phyloP scores from a whole-genome alignment of 2,329 filamentous ascomycete species.

The Xylaria arbuscula region DNA sequence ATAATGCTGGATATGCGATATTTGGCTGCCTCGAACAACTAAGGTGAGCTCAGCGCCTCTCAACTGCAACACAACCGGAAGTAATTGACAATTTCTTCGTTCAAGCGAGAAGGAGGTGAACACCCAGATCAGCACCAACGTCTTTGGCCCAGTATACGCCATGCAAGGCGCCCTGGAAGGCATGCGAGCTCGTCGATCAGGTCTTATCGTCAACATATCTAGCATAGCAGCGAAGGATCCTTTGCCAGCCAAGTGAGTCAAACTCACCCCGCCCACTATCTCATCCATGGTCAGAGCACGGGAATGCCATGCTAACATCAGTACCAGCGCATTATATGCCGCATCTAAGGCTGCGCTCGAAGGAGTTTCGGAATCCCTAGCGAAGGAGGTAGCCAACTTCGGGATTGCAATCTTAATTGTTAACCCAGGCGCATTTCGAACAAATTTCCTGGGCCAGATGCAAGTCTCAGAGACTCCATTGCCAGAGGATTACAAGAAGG shows the following conservation, averaged over 20 bases:
- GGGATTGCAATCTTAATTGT: conserved; percentile 54
- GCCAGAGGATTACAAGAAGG: conserved; percentile 43
- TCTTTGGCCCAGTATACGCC: conserved; percentile 47
- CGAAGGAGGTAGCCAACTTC: conserved; percentile 52
- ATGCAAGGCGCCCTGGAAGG: conserved; percentile 47
- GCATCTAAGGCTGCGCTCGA: conserved; percentile 56
- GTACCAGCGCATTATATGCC: conserved; percentile 40
- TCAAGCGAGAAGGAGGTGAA: conserved; percentile 44
- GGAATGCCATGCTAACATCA: conserved; percentile 12
- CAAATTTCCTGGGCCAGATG: conserved; percentile 52
- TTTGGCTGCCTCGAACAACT: conserved; percentile 43
- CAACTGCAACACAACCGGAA: neutral
- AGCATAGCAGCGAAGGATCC: conserved; percentile 46
- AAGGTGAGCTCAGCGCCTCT: conserved; percentile 37
- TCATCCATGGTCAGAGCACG: neutral
- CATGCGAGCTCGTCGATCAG: conserved; percentile 44
- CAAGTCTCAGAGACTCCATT: conserved; percentile 32
- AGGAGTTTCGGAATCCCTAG: conserved; percentile 53
- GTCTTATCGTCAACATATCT: conserved; percentile 48
- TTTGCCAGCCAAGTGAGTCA: conserved; percentile 36
- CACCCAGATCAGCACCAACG: conserved; percentile 46
- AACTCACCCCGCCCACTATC: neutral
- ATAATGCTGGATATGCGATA: conserved; percentile 48
- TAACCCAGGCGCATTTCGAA: conserved; percentile 57
- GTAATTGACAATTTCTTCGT: neutral